phyloP scores from a whole-genome alignment of 768 basidiomycete species.

The Boletus rubescentipes region DNA sequence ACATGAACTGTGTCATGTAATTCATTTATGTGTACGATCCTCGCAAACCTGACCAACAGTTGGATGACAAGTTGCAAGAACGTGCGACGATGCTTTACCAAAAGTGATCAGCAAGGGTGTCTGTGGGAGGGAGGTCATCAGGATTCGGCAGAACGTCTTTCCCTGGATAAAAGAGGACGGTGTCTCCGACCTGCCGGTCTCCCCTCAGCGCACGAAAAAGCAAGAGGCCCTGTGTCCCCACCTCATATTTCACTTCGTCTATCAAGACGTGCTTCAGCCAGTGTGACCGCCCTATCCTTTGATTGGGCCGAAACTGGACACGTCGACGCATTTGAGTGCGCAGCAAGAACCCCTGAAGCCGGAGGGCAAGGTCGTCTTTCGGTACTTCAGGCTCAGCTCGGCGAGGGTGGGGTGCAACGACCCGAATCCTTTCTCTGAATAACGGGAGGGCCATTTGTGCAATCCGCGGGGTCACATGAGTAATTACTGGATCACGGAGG shows the following conservation, averaged over 20 bases:
- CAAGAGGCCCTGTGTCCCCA: constrained; percentile 21
- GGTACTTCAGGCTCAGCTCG: constrained; percentile 11
- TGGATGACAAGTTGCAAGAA: not conserved
- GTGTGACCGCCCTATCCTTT: constrained; percentile 36
- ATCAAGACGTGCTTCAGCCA: constrained; percentile 43
- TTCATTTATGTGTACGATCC: constrained; percentile 53
- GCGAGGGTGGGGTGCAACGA: constrained; percentile 48
- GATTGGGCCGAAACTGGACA: constrained; percentile 25
- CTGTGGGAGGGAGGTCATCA: constrained; percentile 36
- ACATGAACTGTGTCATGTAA: constrained; percentile 51
- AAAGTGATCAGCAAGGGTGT: constrained; percentile 56
- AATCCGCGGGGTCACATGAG: constrained; percentile 65
- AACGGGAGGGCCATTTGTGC: constrained; percentile 47
- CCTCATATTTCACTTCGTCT: constrained; percentile 44
- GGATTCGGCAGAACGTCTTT: constrained; percentile 35
- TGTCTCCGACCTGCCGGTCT: constrained; percentile 57
- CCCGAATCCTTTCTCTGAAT: constrained; percentile 53
- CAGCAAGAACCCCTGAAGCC: constrained; percentile 24
- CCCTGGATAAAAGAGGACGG: constrained; percentile 51
- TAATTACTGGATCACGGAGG: constrained; percentile 54
- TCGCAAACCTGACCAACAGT: constrained; percentile 56
- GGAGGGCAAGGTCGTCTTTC: constrained; percentile 8
- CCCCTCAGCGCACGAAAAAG: not conserved
- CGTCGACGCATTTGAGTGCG: constrained; percentile 15
- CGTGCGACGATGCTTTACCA: constrained; percentile 43